These are phyloP conservation scores for Fusarium compactum DNA, from an alignment of 2,329 filamentous ascomycete species.

Conservation along the genomic window DNA sequence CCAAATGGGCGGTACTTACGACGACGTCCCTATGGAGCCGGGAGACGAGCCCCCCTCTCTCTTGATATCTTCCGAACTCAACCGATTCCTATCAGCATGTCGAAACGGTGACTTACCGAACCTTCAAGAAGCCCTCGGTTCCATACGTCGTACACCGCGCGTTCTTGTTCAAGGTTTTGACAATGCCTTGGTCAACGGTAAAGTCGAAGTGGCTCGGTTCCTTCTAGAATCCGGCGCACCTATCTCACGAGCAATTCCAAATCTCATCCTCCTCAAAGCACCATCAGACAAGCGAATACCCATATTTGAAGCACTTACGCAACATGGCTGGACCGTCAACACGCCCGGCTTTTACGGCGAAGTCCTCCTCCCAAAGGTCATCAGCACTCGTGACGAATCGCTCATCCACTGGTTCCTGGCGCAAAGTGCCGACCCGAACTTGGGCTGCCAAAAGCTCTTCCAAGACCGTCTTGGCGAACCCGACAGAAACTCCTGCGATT, in stretches of 20 bases:
- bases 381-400: background rate
- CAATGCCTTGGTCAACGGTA: constrained; percentile 14
- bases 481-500: constrained; percentile 22
- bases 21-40: constrained; percentile 2
- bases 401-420: constrained; percentile 41
- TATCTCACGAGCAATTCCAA: constrained; percentile 18
- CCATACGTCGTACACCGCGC: constrained; percentile 5
- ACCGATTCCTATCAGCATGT: constrained; percentile 25
- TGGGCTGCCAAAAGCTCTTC: constrained; percentile 24
- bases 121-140: constrained; percentile 2
- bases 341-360: constrained; percentile 26
- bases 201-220: constrained; percentile 11
- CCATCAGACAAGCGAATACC: constrained; percentile 5
- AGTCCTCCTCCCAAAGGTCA: constrained; percentile 19
- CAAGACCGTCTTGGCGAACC: constrained; percentile 24
- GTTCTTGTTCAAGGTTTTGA: constrained; percentile 6
- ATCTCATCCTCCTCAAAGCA: constrained; percentile 12
- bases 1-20: background rate
- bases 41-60: background rate
- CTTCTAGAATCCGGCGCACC: constrained; percentile 30
- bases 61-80: background rate
- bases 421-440: constrained; percentile 37
- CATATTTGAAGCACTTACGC: constrained; percentile 22
- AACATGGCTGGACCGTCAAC: constrained; percentile 35
- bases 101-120: constrained; percentile 6